A percentile compares a stretch with the other conserved stretches of the same genome.
These are phyloP conservation scores for Pseudogymnoascus sp. DNA, from an alignment of 2,329 filamentous ascomycete genomes.

Conservation along the genomic window DNA sequence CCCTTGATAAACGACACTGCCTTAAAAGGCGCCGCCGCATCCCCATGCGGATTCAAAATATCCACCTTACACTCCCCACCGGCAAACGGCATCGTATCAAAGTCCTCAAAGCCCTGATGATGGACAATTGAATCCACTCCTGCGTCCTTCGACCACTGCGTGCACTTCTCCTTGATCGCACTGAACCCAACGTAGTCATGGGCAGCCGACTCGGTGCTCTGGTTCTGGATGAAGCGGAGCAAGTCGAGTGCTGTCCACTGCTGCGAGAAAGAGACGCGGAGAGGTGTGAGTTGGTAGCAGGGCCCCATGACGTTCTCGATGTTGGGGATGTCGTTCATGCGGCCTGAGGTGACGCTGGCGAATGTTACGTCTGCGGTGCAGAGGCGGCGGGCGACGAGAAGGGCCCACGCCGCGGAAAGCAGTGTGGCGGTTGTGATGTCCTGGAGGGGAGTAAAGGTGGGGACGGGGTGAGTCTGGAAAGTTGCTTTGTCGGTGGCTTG, in stretches of 20 bases:
- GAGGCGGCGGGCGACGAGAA: slow-evolving; percentile 32
- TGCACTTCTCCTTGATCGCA: slow-evolving; percentile 29
- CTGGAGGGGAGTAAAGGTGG: slow-evolving; percentile 23
- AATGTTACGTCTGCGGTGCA: slow-evolving; percentile 32
- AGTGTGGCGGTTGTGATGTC: slow-evolving; percentile 36
- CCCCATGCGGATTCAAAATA: slow-evolving; percentile 31
- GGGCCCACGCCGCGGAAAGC: slow-evolving; percentile 36
- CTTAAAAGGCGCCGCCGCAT: slow-evolving; percentile 36
- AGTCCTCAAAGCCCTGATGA: slow-evolving; percentile 33
- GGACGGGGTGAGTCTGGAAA: slow-evolving; percentile 25
- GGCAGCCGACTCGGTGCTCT: slow-evolving; percentile 25
- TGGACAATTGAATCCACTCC: slow-evolving; percentile 28
- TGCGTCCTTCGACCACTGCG: slow-evolving; percentile 26
- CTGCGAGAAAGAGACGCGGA: slow-evolving; percentile 32
- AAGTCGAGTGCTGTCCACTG: slow-evolving; percentile 29
- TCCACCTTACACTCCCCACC: slow-evolving; percentile 24
- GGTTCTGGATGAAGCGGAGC: slow-evolving; percentile 27
- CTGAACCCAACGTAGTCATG: slow-evolving; percentile 31
- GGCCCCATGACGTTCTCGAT: slow-evolving; percentile 36
- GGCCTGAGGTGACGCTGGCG: slow-evolving; percentile 35
- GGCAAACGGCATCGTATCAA: slow-evolving; percentile 36
- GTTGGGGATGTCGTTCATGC: slow-evolving; percentile 31
- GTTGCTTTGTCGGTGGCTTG: slow-evolving; percentile 22
- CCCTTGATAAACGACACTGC: slow-evolving; percentile 36
- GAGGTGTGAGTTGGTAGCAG: slow-evolving; percentile 37